These are phyloP conservation scores for Termitomyces eurrhizus DNA, from an alignment of 768 basidiomycete species.

Conservation along the genomic window DNA sequence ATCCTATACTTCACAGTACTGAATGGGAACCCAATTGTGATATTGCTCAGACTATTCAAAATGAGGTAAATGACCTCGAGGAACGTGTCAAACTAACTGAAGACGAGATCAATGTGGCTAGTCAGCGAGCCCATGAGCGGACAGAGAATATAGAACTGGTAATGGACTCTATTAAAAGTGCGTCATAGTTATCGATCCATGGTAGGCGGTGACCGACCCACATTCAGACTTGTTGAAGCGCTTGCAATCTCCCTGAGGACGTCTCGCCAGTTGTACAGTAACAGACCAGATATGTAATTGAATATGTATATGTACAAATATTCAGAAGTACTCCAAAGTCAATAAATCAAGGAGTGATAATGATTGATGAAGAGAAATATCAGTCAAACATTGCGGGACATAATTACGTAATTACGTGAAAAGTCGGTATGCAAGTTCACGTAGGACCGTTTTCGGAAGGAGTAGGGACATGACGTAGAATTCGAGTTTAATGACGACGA, in stretches of 20 bases:
- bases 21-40: background rate
- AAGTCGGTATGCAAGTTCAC: background rate
- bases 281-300: no score
- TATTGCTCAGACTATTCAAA: background rate
- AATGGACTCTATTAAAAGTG: background rate
- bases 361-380: no score
- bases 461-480: background rate
- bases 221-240: background rate
- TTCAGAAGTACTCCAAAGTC: no score
- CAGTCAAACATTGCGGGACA: no score
- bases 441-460: background rate
- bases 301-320: no score
- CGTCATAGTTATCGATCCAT: background rate
- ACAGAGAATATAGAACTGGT: background rate
- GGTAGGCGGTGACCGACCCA: background rate
- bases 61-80: background rate
- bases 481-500: background rate
- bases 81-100: background rate
- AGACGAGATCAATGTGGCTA: background rate
- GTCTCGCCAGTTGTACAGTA: no score
- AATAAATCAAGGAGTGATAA: no score
- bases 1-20: background rate
- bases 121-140: background rate
- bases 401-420: no score
- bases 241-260: no score